Base-by-base conservation (phyloP, 306 rosid genomes). In the Mucuna pruriens region DNA sequence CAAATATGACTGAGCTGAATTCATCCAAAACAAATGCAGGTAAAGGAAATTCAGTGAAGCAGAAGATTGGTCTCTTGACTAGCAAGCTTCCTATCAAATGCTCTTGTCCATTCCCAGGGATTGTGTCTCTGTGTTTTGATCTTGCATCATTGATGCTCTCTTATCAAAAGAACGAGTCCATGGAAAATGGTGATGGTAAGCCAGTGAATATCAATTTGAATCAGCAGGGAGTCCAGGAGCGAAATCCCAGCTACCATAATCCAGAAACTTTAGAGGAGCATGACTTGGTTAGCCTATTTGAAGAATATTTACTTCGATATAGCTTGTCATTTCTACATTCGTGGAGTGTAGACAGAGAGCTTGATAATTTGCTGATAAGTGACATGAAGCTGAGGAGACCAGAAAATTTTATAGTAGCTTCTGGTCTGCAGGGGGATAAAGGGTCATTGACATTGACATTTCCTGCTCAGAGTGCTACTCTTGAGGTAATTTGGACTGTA, bases 361-460 rank as follows among this genome's bases (percentile, higher is more conserved):
- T 95, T 61, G 99, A 95, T 82, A 83, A 87, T 77, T 88, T 95
- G 84, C 91, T 95, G 87, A 80, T 86, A 77, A 86, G 85, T 83
- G 93, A 93, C 70, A 90, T 95, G 97, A 89, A 90, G 84, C 89
- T 95, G 68, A 86, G 85, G 92, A 93, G 90, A 84, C 97, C 98
- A 29, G 89, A 88, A 71, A 86, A 90, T 81, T 90, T 93, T 88
- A 64, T 91, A 36, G 84, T 93, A 51, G 91, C 90, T 85, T 89
- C 94, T 60, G 99, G 99, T 80, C 86, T 95, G 83, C 94, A 86
- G 79, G 99, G 99, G 73, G 99, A 95, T 84, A 90, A 88, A 84
- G 99, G 99, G 38, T 93, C 99, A 63, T 72, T 95, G 87, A 95
- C 99, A 19, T 85, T 95, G 88, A 84, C 90, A 25, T 95, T 95